Percentiles rank a stretch among this genome's conserved stretches.
phyloP scores from a whole-genome alignment of 2,329 filamentous ascomycete genomes.

The Chaetomium globosum region DNA sequence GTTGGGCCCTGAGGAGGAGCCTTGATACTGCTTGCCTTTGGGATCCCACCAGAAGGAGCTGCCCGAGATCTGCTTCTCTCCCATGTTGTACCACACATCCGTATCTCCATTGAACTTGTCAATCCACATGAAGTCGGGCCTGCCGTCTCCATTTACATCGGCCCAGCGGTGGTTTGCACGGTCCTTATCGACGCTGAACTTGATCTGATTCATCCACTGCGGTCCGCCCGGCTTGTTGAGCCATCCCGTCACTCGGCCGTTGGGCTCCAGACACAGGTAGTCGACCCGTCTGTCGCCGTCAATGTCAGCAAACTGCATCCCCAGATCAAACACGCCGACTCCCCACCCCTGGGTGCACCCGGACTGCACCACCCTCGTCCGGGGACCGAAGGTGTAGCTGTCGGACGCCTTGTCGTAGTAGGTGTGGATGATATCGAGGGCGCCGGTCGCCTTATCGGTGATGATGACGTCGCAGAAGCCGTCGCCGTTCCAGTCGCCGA shows the following conservation, averaged over 20 bases:
- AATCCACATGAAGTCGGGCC: constrained; percentile 38
- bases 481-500: constrained; percentile 27
- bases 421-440: constrained; percentile 20
- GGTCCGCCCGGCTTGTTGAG: constrained; percentile 31
- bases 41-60: no score
- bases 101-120: no score
- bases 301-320: constrained; percentile 21
- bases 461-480: constrained; percentile 25
- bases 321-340: constrained; percentile 10
- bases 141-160: constrained; percentile 46
- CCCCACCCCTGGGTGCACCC: constrained; percentile 9
- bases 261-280: constrained; percentile 27
- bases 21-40: no score
- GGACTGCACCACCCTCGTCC: constrained; percentile 11
- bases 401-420: constrained; percentile 7
- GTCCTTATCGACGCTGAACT: constrained; percentile 39
- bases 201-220: constrained; percentile 37
- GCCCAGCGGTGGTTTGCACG: constrained; percentile 45
- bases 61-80: no score
- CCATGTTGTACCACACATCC: no score
- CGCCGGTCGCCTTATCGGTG: constrained; percentile 22
- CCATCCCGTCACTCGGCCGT: constrained; percentile 23
- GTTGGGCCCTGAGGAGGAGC: no score
- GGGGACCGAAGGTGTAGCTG: constrained; percentile 8
- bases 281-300: constrained; percentile 30